Conservation (phyloP, 768 basidiomycete genomes). For the Trametes elegans region DNA sequence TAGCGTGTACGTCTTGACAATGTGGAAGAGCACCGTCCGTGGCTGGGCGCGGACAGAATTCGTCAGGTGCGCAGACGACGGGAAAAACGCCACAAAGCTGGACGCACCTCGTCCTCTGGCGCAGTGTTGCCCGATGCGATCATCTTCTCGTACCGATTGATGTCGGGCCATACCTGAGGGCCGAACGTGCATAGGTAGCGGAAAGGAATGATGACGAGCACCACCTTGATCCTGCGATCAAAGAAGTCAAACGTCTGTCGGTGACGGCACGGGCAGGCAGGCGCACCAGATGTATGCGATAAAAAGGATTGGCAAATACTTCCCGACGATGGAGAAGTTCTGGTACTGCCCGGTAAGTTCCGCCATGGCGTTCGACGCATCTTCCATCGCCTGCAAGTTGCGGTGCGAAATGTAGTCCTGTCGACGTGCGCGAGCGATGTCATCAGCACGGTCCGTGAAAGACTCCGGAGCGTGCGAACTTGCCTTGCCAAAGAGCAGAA, state of each 20-base stretch:
- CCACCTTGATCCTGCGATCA: slow-evolving; percentile 21
- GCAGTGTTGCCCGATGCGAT: slow-evolving; percentile 6
- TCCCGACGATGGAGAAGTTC: slow-evolving; percentile 28
- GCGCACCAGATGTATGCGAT: slow-evolving; percentile 27
- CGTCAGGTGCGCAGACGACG: background rate
- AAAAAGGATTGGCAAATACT: slow-evolving; percentile 28
- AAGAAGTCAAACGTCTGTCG: slow-evolving; percentile 10
- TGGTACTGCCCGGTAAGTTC: slow-evolving; percentile 32
- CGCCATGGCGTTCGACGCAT: slow-evolving; percentile 29
- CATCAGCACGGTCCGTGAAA: background rate
- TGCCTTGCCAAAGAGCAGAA: slow-evolving; percentile 32
- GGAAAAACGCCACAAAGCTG: background rate
- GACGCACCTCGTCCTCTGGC: slow-evolving; percentile 17
- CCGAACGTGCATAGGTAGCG: slow-evolving; percentile 21
- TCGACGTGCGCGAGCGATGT: background rate
- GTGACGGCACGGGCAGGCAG: background rate
- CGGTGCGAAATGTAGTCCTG: slow-evolving; percentile 29
- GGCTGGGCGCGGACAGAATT: slow-evolving; percentile 2
- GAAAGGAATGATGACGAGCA: slow-evolving; percentile 21
- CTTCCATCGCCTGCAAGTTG: slow-evolving; percentile 27
- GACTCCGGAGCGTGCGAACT: no score
- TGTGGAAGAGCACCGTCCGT: slow-evolving; percentile 19
- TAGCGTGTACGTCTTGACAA: slow-evolving; percentile 17
- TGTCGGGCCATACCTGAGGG: slow-evolving; percentile 18
- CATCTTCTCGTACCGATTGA: slow-evolving; percentile 19